Conservation (phyloP, 1,284 basidiomycete genomes). For the Microbotryum saponariae region DNA sequence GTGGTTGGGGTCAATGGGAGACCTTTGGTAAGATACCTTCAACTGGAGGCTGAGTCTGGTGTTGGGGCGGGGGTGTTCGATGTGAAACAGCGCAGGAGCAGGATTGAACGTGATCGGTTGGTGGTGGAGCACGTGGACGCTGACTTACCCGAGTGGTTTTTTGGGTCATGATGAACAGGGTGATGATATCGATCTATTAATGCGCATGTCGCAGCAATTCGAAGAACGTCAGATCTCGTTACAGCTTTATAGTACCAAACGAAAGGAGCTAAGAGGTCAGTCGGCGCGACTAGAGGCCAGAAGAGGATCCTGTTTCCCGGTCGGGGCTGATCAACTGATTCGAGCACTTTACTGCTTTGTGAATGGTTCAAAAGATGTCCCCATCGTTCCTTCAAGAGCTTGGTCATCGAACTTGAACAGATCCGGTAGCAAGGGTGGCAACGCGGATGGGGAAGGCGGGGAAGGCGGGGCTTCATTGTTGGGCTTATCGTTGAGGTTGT, state of each 20-base stretch:
- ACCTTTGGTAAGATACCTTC: constrained; percentile 18
- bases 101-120: neutral
- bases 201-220: constrained; percentile 73
- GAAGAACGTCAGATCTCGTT: constrained; percentile 72
- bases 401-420: constrained; percentile 50
- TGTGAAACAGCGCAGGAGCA: neutral
- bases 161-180: constrained; percentile 12
- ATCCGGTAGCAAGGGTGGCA: constrained; percentile 32
- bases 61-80: neutral
- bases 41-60: no score
- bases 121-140: no score
- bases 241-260: constrained; percentile 86
- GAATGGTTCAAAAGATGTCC: constrained; percentile 54
- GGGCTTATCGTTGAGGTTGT: constrained; percentile 85
- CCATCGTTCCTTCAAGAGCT: constrained; percentile 69
- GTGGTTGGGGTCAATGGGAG: constrained; percentile 76
- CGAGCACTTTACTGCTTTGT: neutral
- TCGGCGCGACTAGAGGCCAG: constrained; percentile 15
- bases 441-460: constrained; percentile 12
- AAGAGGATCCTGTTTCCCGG: neutral
- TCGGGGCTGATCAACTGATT: neutral
- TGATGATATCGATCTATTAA: constrained; percentile 59
- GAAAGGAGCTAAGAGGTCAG: constrained; percentile 70
- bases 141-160: no score
- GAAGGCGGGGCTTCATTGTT: constrained; percentile 59